These are phyloP conservation scores for Alternaria sp. DNA, from an alignment of 2,329 filamentous ascomycete species.

Conservation along the genomic window DNA sequence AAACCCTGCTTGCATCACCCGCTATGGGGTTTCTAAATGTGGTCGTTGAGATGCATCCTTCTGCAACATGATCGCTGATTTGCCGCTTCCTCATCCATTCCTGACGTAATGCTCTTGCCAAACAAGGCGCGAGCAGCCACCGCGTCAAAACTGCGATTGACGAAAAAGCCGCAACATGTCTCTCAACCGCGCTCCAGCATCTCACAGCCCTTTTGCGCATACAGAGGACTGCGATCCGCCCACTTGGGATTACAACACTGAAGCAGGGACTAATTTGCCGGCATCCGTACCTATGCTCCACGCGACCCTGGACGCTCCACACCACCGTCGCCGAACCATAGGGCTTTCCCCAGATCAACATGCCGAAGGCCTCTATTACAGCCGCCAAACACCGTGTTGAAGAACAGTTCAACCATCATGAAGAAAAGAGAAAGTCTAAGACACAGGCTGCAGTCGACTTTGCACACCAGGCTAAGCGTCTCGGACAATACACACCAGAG, in stretches of 20 bases:
- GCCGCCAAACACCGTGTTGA: constrained; percentile 19
- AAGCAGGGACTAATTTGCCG: not conserved
- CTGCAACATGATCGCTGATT: constrained; percentile 2
- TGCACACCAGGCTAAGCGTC: constrained; percentile 62
- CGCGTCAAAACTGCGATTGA: not conserved
- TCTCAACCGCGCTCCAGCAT: not conserved
- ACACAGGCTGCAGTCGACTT: constrained; percentile 61
- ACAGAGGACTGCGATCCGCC: not conserved
- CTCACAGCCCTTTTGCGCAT: not conserved
- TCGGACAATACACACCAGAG: constrained; percentile 50
- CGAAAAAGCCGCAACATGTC: constrained; percentile 4
- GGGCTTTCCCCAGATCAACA: constrained; percentile 15
- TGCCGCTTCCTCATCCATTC: not conserved
- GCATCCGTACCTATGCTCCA: constrained; percentile 9
- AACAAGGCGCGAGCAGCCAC: constrained; percentile 14
- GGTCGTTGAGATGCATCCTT: constrained; percentile 20
- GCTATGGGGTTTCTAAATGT: not conserved
- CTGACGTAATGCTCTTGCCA: constrained; percentile 16
- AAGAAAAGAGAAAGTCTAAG: constrained; percentile 34
- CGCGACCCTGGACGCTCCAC: constrained; percentile 27
- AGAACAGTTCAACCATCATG: constrained; percentile 23
- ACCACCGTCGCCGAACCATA: constrained; percentile 24
- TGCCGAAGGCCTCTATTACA: constrained; percentile 26
- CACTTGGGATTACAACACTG: not conserved
- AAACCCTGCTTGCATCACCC: constrained; percentile 15